Evolutionary conservation across 148 eudicot species (phyloP).

Genomic region (Linanthus parryae): DNA sequence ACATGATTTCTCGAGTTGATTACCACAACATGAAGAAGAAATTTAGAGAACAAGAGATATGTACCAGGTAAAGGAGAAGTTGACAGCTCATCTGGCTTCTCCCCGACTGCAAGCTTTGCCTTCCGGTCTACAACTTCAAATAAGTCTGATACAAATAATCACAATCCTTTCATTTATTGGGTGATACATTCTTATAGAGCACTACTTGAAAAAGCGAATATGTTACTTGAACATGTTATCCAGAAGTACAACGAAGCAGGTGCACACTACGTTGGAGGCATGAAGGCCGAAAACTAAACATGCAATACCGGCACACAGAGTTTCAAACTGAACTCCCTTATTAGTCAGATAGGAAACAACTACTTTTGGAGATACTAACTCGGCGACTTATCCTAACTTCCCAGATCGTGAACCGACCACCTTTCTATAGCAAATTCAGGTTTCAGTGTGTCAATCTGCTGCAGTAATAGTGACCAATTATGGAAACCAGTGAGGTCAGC

Average conservation of each 20-base stretch:
- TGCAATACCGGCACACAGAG: background rate
- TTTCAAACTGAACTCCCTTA: background rate
- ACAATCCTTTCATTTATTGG: background rate
- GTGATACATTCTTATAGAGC: background rate
- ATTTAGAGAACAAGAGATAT: slow-evolving; percentile 4
- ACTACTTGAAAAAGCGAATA: background rate
- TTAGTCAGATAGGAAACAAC: too few relatives aligned
- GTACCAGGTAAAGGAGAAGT: slow-evolving; percentile 52
- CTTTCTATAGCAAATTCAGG: too few relatives aligned
- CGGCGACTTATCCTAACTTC: too few relatives aligned
- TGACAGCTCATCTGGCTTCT: slow-evolving; percentile 68
- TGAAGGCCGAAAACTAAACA: background rate
- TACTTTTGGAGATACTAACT: too few relatives aligned
- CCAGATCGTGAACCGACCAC: too few relatives aligned
- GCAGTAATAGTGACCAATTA: too few relatives aligned
- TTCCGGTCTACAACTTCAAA: slow-evolving; percentile 96
- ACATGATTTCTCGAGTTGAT: background rate
- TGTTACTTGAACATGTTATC: background rate
- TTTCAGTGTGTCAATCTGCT: too few relatives aligned
- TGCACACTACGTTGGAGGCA: background rate
- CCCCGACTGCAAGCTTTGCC: slow-evolving; percentile 91
- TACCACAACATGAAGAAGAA: background rate
- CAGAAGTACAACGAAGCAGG: background rate
- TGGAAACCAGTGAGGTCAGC: too few relatives aligned
- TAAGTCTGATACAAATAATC: slow-evolving; percentile 47